Evolutionary conservation across 2,329 filamentous ascomycete species (phyloP).

Genomic region (Fusarium denticulatum): DNA sequence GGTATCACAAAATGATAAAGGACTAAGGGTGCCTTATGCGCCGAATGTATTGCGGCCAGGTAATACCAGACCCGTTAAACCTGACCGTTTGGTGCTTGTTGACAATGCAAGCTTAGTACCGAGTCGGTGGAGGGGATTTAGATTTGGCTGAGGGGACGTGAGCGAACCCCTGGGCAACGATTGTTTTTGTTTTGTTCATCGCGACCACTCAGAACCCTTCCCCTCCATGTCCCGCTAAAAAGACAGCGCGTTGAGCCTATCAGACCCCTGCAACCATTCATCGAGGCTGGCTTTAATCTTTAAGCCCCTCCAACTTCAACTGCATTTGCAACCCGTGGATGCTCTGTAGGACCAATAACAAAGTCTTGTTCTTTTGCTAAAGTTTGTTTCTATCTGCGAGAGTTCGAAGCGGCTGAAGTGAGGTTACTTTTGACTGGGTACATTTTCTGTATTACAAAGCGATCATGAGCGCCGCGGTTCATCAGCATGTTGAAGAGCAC

Average conservation of each 20-base stretch:
- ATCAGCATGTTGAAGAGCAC: constrained; percentile 48
- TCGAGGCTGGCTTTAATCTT: constrained; percentile 10
- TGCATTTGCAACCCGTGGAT: constrained; percentile 10
- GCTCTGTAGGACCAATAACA: constrained; percentile 5
- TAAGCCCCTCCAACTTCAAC: constrained; percentile 37
- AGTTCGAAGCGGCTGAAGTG: background rate
- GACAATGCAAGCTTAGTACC: constrained; percentile 7
- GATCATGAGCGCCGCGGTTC: constrained; percentile 38
- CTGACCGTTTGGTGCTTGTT: constrained; percentile 31
- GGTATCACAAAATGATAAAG: constrained; percentile 21
- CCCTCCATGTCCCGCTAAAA: constrained; percentile 42
- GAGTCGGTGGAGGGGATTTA: constrained; percentile 28
- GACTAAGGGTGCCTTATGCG: background rate
- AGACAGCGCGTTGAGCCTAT: constrained; percentile 29
- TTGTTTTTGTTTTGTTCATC: constrained; percentile 50
- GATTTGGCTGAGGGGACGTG: constrained; percentile 23
- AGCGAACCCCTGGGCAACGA: constrained; percentile 39
- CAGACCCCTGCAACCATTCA: constrained; percentile 38
- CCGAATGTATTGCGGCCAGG: constrained; percentile 10
- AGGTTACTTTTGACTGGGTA: background rate
- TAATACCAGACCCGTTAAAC: constrained; percentile 22
- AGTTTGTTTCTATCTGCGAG: background rate
- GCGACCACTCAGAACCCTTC: constrained; percentile 37
- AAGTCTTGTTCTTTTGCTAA: constrained; percentile 4
- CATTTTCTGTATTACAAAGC: constrained; percentile 1